Base-by-base conservation (phyloP, 192 early-diverging fungal species). In the Funneliformis geosporum region DNA sequence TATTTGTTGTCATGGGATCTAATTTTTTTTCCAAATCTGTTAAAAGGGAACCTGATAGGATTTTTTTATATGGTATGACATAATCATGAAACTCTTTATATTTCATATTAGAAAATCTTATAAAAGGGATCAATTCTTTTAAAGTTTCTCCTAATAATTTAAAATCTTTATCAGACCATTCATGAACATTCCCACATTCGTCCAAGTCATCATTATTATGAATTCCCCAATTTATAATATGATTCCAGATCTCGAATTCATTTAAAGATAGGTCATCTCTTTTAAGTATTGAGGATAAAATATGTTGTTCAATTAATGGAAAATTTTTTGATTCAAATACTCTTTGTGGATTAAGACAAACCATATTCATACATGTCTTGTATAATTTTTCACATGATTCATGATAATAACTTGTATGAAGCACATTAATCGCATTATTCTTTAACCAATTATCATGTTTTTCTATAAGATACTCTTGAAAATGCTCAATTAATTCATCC, bases 151-250 rank as follows among this genome's bases (percentile, higher is more conserved):
- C 62, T 21, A 78, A 33, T 28, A 5, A 10, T 11, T 27, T 16
- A 44, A 67, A 78, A 33, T 78, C 43, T 8, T 44, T 25, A 50
- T 67, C n/a, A n/a, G 61, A 14, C 76, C 76, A 78, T 33, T 33
- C 33, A 33, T 33, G 33, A 33, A 33, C 33, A 50, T 28, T 67
- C 5, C 11, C 21, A 1, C 43, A 3, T 38, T 64, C 61, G 8
- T 27, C 16, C 40, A 38, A 38, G 21, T 33, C 28, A 25, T 65
- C 11, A 38, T 21, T 50, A 21, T 78, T n/a, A 2, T 28, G 11
- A 8, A 78, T 44, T 3, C 76, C 76, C 76, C 76, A 78, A 50
- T 65, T 67, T 12, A 78, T 38, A 5, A 78, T 12, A 10, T 78
- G 33, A 28, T 78, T 43, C 76, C 76, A 78, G n/a, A 78, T 38